A percentile compares a stretch with the other conserved stretches of the same genome.
These are phyloP conservation scores for Aspergillus calidoustus DNA, from an alignment of 2,329 filamentous ascomycete genomes.

Conservation along the genomic window DNA sequence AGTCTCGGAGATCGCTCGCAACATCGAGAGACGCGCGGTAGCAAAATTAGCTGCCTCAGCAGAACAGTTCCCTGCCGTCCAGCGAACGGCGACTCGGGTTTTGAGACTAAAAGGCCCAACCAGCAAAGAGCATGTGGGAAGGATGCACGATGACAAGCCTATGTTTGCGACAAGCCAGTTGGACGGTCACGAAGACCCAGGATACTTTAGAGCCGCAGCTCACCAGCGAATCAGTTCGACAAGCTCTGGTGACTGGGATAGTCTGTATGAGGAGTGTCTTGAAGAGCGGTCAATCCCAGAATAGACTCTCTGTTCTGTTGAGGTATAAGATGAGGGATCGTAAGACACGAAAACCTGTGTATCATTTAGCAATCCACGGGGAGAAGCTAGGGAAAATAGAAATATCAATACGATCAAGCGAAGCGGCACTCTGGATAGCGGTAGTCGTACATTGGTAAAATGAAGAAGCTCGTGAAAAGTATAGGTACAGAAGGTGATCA, in stretches of 20 bases:
- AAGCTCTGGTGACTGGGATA: constrained; percentile 28
- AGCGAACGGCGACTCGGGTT: constrained; percentile 19
- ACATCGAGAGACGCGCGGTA: constrained; percentile 18
- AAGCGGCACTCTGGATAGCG: neutral
- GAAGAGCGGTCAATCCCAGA: constrained; percentile 31
- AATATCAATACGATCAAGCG: constrained; percentile 7
- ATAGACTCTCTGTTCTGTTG: constrained; percentile 5
- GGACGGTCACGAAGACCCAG: neutral
- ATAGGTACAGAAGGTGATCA: constrained; percentile 23
- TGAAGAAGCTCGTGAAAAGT: constrained; percentile 20
- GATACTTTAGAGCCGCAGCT: neutral
- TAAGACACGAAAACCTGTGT: constrained; percentile 1
- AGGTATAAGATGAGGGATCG: neutral
- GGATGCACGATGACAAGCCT: neutral
- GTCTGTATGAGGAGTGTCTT: constrained; percentile 31
- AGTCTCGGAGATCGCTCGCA: constrained; percentile 18
- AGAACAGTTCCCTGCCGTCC: constrained; percentile 16
- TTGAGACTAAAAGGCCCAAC: constrained; percentile 16
- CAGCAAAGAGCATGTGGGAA: neutral
- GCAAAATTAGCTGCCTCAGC: constrained; percentile 14
- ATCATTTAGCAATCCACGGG: constrained; percentile 8
- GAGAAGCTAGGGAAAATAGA: constrained; percentile 1
- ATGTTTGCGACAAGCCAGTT: neutral
- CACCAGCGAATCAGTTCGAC: constrained; percentile 23
- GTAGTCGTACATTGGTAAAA: constrained; percentile 39